Evolutionary conservation across 208 protist genomes (phyloP).

Genomic region (Leishmania martiniquensis): DNA sequence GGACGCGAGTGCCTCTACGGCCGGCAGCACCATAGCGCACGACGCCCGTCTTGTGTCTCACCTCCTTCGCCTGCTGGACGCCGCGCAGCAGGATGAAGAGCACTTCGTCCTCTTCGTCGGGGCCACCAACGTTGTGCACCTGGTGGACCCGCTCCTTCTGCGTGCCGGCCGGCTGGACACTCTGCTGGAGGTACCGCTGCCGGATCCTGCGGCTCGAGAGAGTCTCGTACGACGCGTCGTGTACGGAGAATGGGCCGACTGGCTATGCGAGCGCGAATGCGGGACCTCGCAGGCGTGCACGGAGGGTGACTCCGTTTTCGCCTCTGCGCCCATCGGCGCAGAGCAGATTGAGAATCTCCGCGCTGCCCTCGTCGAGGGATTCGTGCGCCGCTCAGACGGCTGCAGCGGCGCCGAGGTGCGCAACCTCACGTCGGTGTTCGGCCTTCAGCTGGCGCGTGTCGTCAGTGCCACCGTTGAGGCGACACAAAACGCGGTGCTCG

Average conservation of each 20-base stretch:
- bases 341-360: not conserved
- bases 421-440: slow-evolving; percentile 57
- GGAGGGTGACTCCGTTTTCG: not conserved
- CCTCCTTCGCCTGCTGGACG: slow-evolving; percentile 75
- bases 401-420: slow-evolving; percentile 64
- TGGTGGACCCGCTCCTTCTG: slow-evolving; percentile 74
- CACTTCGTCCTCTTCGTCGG: slow-evolving; percentile 77
- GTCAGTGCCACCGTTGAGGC: slow-evolving; percentile 4
- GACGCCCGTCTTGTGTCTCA: slow-evolving; percentile 76
- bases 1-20: not conserved
- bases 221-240: slow-evolving; percentile 54
- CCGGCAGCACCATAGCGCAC: slow-evolving; percentile 32
- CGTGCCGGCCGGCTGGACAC: slow-evolving; percentile 84
- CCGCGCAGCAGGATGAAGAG: slow-evolving; percentile 56
- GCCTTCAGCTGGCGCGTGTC: slow-evolving; percentile 41
- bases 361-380: slow-evolving; percentile 32
- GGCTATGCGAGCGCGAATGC: slow-evolving; percentile 32
- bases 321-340: not conserved
- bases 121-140: slow-evolving; percentile 77
- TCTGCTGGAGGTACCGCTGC: slow-evolving; percentile 67
- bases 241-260: slow-evolving; percentile 62
- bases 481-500: not conserved
- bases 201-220: slow-evolving; percentile 49
- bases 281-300: too few relatives aligned
- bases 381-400: slow-evolving; percentile 50